These are phyloP conservation scores for Metschnikowia kofuensis DNA, from an alignment of 805 yeast genomes.

Conservation along the genomic window DNA sequence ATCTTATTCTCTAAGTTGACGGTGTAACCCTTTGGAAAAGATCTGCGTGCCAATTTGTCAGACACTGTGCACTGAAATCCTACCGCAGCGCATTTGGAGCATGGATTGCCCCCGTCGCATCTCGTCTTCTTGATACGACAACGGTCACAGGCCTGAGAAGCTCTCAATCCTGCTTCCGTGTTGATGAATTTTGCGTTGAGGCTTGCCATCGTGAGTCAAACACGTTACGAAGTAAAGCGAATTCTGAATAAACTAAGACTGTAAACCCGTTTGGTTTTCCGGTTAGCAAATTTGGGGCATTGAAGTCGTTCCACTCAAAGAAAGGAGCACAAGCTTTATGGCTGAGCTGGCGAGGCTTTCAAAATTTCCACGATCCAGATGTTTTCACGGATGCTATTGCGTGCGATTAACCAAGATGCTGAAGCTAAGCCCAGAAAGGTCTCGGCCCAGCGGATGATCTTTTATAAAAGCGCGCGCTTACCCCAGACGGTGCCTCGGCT, in stretches of 20 bases:
- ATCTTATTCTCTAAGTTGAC: slow-evolving; percentile 67
- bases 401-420: too few species aligned
- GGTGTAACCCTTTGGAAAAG: slow-evolving; percentile 80
- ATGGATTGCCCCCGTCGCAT: slow-evolving; percentile 72
- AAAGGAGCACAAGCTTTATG: too few species aligned
- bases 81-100: slow-evolving; percentile 63
- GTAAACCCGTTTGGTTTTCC: neutral
- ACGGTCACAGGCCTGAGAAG: slow-evolving; percentile 79
- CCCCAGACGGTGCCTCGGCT: slow-evolving; percentile 10
- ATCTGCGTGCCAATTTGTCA: slow-evolving; percentile 70
- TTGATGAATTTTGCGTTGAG: slow-evolving; percentile 26
- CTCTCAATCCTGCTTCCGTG: slow-evolving; percentile 45
- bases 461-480: slow-evolving; percentile 3
- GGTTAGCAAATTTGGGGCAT: neutral
- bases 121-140: slow-evolving; percentile 74
- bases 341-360: too few species aligned
- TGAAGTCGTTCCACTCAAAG: too few species aligned
- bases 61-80: slow-evolving; percentile 69
- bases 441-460: slow-evolving; percentile 5
- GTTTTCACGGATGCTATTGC: neutral
- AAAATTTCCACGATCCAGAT: too few species aligned
- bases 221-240: neutral
- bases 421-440: neutral
- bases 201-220: neutral
- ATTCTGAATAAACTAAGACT: neutral